Percentiles rank a stretch among this genome's conserved stretches.
phyloP scores from a whole-genome alignment of 768 basidiomycete genomes.

The Phylloporus sp. region DNA sequence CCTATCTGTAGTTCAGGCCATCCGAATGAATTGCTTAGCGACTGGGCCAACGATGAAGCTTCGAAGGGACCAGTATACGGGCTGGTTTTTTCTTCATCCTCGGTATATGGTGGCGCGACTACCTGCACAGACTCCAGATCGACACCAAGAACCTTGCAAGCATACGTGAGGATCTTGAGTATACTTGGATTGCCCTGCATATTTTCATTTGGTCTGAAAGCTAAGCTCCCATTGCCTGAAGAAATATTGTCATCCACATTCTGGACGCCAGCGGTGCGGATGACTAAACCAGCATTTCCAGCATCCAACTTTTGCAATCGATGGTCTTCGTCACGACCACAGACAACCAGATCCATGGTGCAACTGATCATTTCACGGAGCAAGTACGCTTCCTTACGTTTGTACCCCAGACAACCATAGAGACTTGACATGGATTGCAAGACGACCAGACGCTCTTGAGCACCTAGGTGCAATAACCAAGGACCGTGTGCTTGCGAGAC shows the following conservation, averaged over 20 bases:
- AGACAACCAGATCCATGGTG: constrained; percentile 82
- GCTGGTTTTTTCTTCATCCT: constrained; percentile 20
- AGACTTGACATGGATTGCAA: constrained; percentile 69
- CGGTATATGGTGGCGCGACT: constrained; percentile 28
- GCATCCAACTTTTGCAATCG: constrained; percentile 38
- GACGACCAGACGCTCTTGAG: constrained; percentile 68
- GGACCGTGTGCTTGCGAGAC: constrained; percentile 81
- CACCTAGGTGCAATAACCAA: constrained; percentile 77
- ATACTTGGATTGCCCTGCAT: constrained; percentile 79
- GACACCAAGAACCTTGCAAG: constrained; percentile 79
- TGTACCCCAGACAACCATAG: constrained; percentile 79
- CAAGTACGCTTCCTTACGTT: constrained; percentile 83
- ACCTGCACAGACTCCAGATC: constrained; percentile 69
- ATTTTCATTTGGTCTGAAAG: constrained; percentile 69
- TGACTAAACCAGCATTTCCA: constrained; percentile 42
- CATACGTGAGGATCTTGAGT: constrained; percentile 66
- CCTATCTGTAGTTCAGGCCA: constrained; percentile 96
- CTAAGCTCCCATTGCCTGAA: constrained; percentile 53
- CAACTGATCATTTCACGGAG: constrained; percentile 84
- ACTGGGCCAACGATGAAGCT: constrained; percentile 38
- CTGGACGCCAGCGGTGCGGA: constrained; percentile 41
- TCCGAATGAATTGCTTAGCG: constrained; percentile 59
- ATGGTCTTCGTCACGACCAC: constrained; percentile 71
- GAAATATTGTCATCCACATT: constrained; percentile 22
- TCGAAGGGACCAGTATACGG: constrained; percentile 22